Percentiles rank a stretch among this genome's conserved stretches.
phyloP scores from a whole-genome alignment of 2,329 filamentous ascomycete species.

The Fusarium haematococcum region DNA sequence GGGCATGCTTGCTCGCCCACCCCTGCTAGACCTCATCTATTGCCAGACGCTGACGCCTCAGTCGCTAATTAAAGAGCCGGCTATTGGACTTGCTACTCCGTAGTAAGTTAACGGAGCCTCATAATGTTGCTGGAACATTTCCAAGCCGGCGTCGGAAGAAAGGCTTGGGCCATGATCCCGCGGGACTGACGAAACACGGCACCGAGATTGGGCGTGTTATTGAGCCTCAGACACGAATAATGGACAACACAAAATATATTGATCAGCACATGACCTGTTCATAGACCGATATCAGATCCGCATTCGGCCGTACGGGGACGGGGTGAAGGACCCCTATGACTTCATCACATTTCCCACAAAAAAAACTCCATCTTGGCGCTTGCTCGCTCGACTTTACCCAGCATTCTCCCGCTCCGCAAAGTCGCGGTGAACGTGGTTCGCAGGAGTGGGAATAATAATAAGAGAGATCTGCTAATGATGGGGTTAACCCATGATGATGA shows the following conservation, averaged over 20 bases:
- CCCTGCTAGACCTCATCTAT: neutral
- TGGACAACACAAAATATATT: neutral
- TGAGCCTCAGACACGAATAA: constrained; percentile 13
- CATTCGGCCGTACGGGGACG: constrained; percentile 20
- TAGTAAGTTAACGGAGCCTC: neutral
- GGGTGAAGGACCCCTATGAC: constrained; percentile 46
- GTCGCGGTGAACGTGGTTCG: constrained; percentile 37
- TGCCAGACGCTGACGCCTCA: constrained; percentile 30
- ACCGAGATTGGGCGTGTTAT: constrained; percentile 14
- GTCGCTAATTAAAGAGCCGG: constrained; percentile 18
- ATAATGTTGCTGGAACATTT: constrained; percentile 23
- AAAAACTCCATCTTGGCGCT: constrained; percentile 14
- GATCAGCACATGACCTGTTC: constrained; percentile 4
- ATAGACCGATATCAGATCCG: constrained; percentile 6
- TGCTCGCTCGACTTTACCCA: constrained; percentile 19
- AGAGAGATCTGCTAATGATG: constrained; percentile 35
- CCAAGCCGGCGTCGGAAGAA: neutral
- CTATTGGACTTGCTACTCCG: neutral
- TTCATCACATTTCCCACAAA: constrained; percentile 38
- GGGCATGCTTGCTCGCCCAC: constrained; percentile 14
- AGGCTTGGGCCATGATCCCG: neutral
- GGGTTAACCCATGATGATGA: constrained; percentile 13
- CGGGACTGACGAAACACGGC: neutral
- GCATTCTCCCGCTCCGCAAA: constrained; percentile 36
- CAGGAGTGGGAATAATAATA: constrained; percentile 33